Base-by-base conservation (phyloP, 2,329 filamentous ascomycete genomes). In the Myriosclerotinia duriaeana region DNA sequence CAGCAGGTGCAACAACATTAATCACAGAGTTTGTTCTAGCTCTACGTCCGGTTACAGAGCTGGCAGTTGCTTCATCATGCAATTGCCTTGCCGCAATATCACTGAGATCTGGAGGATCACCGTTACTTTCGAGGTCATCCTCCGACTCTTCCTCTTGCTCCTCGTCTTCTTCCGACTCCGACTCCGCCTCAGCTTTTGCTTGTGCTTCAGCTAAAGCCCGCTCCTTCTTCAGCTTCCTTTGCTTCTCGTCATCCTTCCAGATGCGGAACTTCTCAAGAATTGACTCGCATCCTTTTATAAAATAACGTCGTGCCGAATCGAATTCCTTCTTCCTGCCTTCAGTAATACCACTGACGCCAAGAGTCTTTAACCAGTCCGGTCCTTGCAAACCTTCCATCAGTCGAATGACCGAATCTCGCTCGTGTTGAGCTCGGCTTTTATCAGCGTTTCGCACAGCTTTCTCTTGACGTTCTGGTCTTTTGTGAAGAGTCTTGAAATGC, bases 221-320 rank as follows among this genome's bases (percentile, higher is more conserved):
- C 68, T 94, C 92, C 74, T 88, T 91, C 73, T 92, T 89, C 3
- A 87, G 79, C 78, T 92, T 92, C 68, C 91, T 83, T 53, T 89
- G 86, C 80, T 93, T 96, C 78, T 99, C 95, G 76, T 96, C 92
- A 69, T 93, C 85, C 69, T 89, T 93, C 93, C 93, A 98, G 65
- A 86, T 82, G 61, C 88, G 86, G 76, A 97, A 98, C 76, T 97
- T 98, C 69, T 92, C 87, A 26, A 98, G 83, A 40, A 98, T 88
- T 0, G 84, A 84, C 69, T 92, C 84, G 67, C 96, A 93, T 68
- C 96, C 92, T 66, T 84, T 85, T 72, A 97, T 89, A 76, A 97
- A 96, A 76, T 94, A 88, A 68, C 89, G 84, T 38, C 95, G 86
- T 69, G 95, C 95, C 2, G 90, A 88, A 77, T 97, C 92, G 77